Base-by-base conservation (phyloP, 148 eudicot genomes). In the Silene conica region DNA sequence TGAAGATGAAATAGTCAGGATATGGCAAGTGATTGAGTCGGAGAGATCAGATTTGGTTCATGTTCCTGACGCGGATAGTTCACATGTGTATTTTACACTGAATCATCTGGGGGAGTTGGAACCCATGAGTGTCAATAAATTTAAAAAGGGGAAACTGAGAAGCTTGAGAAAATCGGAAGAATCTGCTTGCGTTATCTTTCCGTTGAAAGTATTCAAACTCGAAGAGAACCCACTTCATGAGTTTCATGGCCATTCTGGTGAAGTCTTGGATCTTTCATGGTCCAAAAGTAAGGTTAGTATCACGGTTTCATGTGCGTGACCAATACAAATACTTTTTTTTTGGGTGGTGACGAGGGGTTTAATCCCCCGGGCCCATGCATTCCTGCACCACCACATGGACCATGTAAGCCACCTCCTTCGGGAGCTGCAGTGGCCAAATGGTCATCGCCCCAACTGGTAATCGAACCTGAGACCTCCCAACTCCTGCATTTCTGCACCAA, bases 221-320 rank as follows among this genome's bases (percentile, higher is more conserved):
- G 59, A 73, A 69, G 97, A 91, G 83, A 86, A 81, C 73, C 98
- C 98, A 34, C 65, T 91, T 52, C 89, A 93, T 70, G 98, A 87
- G 79, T 93, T 91, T 69, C 82, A 75, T 73, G 98, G 97, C 31
- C 98, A 93, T 67, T 41, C 74, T 58, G 89, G 87, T 16, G 92
- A 93, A 73, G 86, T 93, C 50, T 88, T 93, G 87, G 90, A 89
- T 80, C 88, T 93, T 74, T 85, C 98, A 4, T 93, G 98, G 98
- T 91, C 97, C 11, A 83, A 78, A 28, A 83, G 80, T 67, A 84
- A 86, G 94, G 98, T 93, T 63, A 73, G 92, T 88, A 19, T 3
- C 34, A 31, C 5, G 34, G n/a, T n/a, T n/a, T n/a, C n/a, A n/a
- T n/a, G n/a, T n/a, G n/a, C n/a, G n/a, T n/a, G n/a, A n/a, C n/a